Base-by-base conservation (phyloP, 306 rosid species). In the Prinsepia uniflora region DNA sequence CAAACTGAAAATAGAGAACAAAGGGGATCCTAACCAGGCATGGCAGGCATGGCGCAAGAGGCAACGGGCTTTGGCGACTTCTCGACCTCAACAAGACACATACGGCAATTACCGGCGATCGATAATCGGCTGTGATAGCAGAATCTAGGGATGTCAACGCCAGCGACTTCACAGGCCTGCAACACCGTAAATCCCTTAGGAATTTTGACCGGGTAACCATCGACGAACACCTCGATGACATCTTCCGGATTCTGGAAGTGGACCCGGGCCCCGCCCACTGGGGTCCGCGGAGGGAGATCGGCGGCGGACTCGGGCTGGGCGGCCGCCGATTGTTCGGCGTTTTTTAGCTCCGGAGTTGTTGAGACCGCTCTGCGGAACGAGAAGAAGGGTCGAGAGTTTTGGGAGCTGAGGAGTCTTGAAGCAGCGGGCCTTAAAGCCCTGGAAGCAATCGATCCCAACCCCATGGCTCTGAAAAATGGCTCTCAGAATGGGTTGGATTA, bases 11-110 rank as follows among this genome's bases (percentile, higher is more conserved):
- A 15, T 18, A 11, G n/a, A 17, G 60, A 39, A 6, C 6, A 3
- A 34, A 67, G 17, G 20, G 14, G 39, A 49, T 19, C 34, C 62
- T 68, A 34, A 49, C 72, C 97, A 71, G 99, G 99, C 73, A 94
- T 97, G 60, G 99, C 99, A n/a, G 99, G 99, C 99, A 94, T 94
- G 85, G 99, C 99, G 50, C 99, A 94, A 62, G 99, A 94, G 60
- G 99, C 99, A 55, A 94, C 99, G 40, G 99, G 99, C 83, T 94
- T 94, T 42, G 99, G 99, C 2, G 99, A 91, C 82, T 94, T 94
- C 96, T 94, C 99, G 20, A 94, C 99, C 89, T 91, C 99, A 59
- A 94, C 99, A 44, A 94, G 97, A 62, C 99, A 94, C 99, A 94
- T 94, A 19, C 99, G 96, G 82, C 99, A 94, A 69, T 94, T 94